Percentiles rank a stretch among this genome's conserved stretches.
phyloP scores from a whole-genome alignment of 139 green algal species.

The Pleodorina starrii region DNA sequence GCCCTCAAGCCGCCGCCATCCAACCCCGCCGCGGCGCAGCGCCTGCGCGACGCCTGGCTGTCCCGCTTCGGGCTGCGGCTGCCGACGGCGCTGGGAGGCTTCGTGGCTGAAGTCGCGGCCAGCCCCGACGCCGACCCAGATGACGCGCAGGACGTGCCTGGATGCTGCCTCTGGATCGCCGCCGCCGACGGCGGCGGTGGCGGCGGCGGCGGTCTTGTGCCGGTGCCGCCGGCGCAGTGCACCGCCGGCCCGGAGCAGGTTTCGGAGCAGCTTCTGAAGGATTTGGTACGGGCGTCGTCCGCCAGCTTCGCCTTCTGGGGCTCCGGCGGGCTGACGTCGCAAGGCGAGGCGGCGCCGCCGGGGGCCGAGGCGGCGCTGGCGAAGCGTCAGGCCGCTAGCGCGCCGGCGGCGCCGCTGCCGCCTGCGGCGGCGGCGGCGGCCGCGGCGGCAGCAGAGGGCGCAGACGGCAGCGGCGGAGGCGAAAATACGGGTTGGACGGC shows the following conservation, averaged over 20 bases:
- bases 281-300: neutral
- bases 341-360: neutral
- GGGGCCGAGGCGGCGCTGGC: constrained; percentile 19
- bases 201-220: neutral
- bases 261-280: neutral
- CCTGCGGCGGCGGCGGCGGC: neutral
- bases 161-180: constrained; percentile 27
- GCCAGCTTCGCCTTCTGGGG: constrained; percentile 18
- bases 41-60: constrained; percentile 14
- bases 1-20: neutral
- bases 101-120: constrained; percentile 10
- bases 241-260: neutral
- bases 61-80: constrained; percentile 11
- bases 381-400: neutral
- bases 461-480: neutral
- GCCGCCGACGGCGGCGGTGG: neutral
- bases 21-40: neutral
- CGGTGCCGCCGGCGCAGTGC: neutral
- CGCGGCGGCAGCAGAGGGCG: neutral
- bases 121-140: constrained; percentile 31
- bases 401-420: neutral
- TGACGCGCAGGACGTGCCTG: neutral
- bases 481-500: constrained; percentile 25
- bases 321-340: neutral
- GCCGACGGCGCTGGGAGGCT: constrained; percentile 23